These are phyloP conservation scores for Hibiscus mutabilis DNA, from an alignment of 345 rosid genomes.

Conservation along the genomic window DNA sequence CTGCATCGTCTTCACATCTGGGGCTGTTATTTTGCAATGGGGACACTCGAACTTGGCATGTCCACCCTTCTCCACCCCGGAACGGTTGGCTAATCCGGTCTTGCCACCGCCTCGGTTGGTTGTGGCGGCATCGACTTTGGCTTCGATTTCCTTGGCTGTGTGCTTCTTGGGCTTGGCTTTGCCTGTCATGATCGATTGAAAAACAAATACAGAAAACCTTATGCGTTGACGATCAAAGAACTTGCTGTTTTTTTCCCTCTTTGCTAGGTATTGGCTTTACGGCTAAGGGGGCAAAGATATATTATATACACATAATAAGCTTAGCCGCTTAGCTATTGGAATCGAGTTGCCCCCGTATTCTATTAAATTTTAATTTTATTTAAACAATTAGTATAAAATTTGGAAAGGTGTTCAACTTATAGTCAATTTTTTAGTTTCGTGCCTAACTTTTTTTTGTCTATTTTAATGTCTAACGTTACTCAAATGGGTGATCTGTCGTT, in stretches of 20 bases:
- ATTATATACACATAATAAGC: not conserved
- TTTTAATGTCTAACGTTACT: too few relatives aligned
- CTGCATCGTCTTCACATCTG: constrained; percentile 79
- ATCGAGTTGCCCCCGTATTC: too few relatives aligned
- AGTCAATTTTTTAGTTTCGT: too few relatives aligned
- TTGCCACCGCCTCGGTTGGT: constrained; percentile 96
- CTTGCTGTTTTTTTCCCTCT: not conserved
- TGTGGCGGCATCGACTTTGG: constrained; percentile 75
- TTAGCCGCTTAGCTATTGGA: too few relatives aligned
- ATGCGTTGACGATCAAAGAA: not conserved
- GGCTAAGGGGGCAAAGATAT: not conserved
- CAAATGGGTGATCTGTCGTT: too few relatives aligned
- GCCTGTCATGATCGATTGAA: constrained; percentile 50
- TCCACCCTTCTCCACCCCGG: constrained; percentile 71
- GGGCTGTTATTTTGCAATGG: constrained; percentile 72
- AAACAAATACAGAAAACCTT: not conserved
- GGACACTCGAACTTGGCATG: constrained; percentile 95
- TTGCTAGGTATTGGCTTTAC: not conserved
- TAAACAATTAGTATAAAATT: too few relatives aligned
- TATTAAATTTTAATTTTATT: too few relatives aligned
- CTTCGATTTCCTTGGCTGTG: constrained; percentile 81
- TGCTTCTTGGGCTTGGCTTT: constrained; percentile 99
- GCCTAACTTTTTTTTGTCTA: too few relatives aligned
- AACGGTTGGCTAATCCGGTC: constrained; percentile 63
- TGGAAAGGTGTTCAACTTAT: too few relatives aligned